These are phyloP conservation scores for Tolypocladium nubicola DNA, from an alignment of 2,329 filamentous ascomycete species.

Conservation along the genomic window DNA sequence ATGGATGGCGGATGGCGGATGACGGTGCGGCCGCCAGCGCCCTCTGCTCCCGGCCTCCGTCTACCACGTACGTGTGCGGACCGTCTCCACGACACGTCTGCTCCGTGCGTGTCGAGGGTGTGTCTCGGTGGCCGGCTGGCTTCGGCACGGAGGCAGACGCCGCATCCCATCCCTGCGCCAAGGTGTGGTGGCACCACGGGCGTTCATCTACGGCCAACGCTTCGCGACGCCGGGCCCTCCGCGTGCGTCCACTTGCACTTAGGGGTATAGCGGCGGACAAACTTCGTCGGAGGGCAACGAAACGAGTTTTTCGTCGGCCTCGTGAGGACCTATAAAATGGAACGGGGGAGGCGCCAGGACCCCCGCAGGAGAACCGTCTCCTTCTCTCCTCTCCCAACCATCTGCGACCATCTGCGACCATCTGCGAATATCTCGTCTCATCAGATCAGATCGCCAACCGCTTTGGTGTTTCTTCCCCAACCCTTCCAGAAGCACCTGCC, in stretches of 20 bases:
- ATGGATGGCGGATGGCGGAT: background rate
- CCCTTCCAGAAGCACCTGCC: slow-evolving; percentile 1
- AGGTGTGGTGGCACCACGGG: slow-evolving; percentile 7
- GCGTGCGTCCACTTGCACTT: slow-evolving; percentile 41
- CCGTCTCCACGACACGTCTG: background rate
- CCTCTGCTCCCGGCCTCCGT: background rate
- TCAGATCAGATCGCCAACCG: background rate
- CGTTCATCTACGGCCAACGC: slow-evolving; percentile 5
- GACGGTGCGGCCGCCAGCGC: background rate
- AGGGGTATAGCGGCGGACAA: slow-evolving; percentile 37
- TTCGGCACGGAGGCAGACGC: background rate
- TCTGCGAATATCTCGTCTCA: background rate
- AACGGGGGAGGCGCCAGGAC: slow-evolving; percentile 1
- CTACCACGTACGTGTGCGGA: background rate
- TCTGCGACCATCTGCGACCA: background rate
- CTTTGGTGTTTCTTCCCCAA: background rate
- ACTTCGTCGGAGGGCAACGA: slow-evolving; percentile 1
- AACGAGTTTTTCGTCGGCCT: slow-evolving; percentile 2
- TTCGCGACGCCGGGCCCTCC: slow-evolving; percentile 6
- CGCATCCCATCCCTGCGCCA: slow-evolving; percentile 1
- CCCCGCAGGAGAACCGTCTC: background rate
- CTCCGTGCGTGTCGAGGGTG: background rate
- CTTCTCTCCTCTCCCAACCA: background rate
- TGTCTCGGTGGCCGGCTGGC: background rate
- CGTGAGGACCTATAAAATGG: slow-evolving; percentile 1